These are phyloP conservation scores for Paxillus involutus DNA, from an alignment of 768 basidiomycete species.

Conservation along the genomic window DNA sequence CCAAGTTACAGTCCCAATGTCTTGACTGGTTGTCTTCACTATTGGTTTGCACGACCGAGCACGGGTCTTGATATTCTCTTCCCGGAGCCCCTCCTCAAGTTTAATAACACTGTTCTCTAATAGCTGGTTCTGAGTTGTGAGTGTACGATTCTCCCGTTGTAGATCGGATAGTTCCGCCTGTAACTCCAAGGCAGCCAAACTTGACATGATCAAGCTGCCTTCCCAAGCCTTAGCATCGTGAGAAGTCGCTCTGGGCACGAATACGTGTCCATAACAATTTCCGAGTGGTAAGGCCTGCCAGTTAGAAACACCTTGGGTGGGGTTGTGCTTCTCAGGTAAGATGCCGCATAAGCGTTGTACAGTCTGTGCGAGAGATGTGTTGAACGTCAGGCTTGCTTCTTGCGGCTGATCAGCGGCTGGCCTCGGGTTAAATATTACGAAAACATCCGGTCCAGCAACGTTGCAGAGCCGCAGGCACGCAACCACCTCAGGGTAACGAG, in stretches of 20 bases:
- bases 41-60: background rate
- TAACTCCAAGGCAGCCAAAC: slow-evolving; percentile 44
- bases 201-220: slow-evolving; percentile 45
- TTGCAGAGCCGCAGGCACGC: slow-evolving; percentile 40
- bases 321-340: slow-evolving; percentile 36
- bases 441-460: slow-evolving; percentile 32
- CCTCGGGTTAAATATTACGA: slow-evolving; percentile 63
- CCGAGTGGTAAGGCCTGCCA: slow-evolving; percentile 57
- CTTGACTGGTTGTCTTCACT: background rate
- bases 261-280: slow-evolving; percentile 55
- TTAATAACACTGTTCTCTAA: slow-evolving; percentile 26
- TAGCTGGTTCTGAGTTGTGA: slow-evolving; percentile 18
- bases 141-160: slow-evolving; percentile 27
- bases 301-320: slow-evolving; percentile 39
- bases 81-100: slow-evolving; percentile 10
- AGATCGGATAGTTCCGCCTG: slow-evolving; percentile 41
- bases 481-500: slow-evolving; percentile 60
- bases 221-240: slow-evolving; percentile 20
- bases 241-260: slow-evolving; percentile 36
- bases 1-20: background rate
- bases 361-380: slow-evolving; percentile 39
- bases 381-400: slow-evolving; percentile 56
- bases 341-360: slow-evolving; percentile 42
- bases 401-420: slow-evolving; percentile 46
- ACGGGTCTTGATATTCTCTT: slow-evolving; percentile 7